These are phyloP conservation scores for Ganoderma multipileum DNA, from an alignment of 1,284 basidiomycete genomes.

Conservation along the genomic window DNA sequence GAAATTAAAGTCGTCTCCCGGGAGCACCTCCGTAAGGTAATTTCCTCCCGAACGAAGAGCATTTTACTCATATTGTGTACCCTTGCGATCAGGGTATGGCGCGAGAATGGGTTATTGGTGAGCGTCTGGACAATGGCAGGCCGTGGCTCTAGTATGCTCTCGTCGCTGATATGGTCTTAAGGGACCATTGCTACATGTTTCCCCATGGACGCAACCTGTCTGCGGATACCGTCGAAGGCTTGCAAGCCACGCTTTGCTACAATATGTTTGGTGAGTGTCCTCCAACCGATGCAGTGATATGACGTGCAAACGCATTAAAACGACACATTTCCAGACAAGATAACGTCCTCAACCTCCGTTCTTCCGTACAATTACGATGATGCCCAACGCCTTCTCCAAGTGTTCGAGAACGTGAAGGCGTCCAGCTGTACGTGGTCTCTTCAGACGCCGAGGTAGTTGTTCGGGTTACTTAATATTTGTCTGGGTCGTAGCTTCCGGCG, in stretches of 20 bases:
- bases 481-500: neutral
- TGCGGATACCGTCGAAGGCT: neutral
- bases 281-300: too few relatives aligned
- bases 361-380: slow-evolving; percentile 23
- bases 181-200: slow-evolving; percentile 31
- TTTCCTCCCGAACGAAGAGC: neutral
- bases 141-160: too few relatives aligned
- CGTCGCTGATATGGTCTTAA: neutral
- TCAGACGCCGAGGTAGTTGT: neutral
- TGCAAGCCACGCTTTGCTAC: slow-evolving; percentile 11
- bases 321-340: slow-evolving; percentile 23
- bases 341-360: slow-evolving; percentile 29
- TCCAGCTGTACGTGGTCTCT: neutral
- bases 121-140: too few relatives aligned
- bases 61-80: neutral
- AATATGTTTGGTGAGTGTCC: slow-evolving; percentile 18
- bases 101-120: neutral
- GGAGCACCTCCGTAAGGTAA: slow-evolving; percentile 25
- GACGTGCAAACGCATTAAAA: too few relatives aligned
- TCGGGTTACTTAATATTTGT: neutral
- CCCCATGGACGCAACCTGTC: slow-evolving; percentile 18
- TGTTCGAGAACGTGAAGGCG: slow-evolving; percentile 7
- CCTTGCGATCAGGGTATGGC: neutral
- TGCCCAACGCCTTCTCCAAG: slow-evolving; percentile 8
- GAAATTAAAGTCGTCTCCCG: neutral